Evolutionary conservation across 1,284 basidiomycete genomes (phyloP).

Genomic region (Sanguinoderma infundibulare): DNA sequence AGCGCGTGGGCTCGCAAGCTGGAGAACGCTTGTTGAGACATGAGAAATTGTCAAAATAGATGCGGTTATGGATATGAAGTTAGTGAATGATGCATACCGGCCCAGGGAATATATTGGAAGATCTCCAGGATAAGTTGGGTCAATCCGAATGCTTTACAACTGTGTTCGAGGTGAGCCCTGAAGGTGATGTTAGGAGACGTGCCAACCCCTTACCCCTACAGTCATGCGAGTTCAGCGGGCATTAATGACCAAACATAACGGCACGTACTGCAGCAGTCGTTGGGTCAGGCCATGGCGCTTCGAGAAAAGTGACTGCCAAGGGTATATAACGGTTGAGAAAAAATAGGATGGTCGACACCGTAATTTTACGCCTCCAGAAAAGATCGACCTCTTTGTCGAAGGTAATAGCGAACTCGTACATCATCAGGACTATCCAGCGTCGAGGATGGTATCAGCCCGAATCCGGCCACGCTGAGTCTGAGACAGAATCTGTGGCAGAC

Average conservation of each 20-base stretch:
- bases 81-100: neutral
- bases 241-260: neutral
- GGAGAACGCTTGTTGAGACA: neutral
- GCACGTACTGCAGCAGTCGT: neutral
- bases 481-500: neutral
- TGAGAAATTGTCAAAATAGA: neutral
- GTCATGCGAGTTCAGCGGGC: neutral
- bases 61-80: neutral
- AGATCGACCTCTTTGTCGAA: constrained; percentile 7
- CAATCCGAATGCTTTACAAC: neutral
- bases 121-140: neutral
- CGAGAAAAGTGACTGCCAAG: neutral
- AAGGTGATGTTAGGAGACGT: too few relatives aligned
- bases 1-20: constrained; percentile 4
- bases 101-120: constrained; percentile 9
- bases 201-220: neutral
- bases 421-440: neutral
- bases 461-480: neutral
- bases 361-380: constrained; percentile 12
- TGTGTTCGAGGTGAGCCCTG: neutral
- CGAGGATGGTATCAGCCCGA: too few relatives aligned
- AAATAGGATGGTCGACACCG: constrained; percentile 5
- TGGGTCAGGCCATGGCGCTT: neutral
- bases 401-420: constrained; percentile 12
- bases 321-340: constrained; percentile 11